Conservation (phyloP, 2,329 filamentous ascomycete genomes). For the Tetracladium maxilliforme region DNA sequence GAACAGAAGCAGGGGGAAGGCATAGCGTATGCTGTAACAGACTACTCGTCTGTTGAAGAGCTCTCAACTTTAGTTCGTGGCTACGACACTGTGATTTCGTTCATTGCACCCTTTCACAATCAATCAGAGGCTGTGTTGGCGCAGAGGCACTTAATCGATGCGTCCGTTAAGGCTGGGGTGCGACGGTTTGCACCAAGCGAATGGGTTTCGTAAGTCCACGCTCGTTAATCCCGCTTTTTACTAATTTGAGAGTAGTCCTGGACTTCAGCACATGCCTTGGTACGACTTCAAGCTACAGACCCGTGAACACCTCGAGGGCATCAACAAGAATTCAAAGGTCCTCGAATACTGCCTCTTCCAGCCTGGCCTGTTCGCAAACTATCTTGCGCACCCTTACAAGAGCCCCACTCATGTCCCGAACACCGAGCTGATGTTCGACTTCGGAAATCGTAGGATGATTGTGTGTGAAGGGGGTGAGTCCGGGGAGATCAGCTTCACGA, state of each 20-base stretch:
- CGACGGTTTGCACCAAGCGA: conserved; percentile 20
- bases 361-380: conserved; percentile 30
- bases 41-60: too few species aligned
- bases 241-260: not conserved
- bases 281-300: conserved; percentile 34
- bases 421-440: conserved; percentile 17
- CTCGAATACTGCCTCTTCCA: conserved; percentile 35
- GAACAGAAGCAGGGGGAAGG: too few species aligned
- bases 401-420: conserved; percentile 20
- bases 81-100: too few species aligned
- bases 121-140: too few species aligned
- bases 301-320: conserved; percentile 29
- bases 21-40: too few species aligned
- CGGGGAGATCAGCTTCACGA: conserved; percentile 14
- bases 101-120: conserved; percentile 5
- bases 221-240: too few species aligned
- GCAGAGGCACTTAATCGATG: conserved; percentile 20
- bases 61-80: too few species aligned
- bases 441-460: conserved; percentile 18
- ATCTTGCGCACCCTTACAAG: conserved; percentile 27
- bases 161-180: conserved; percentile 16
- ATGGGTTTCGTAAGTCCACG: conserved; percentile 19
- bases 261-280: conserved; percentile 23
- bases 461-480: conserved; percentile 17
- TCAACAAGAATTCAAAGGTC: conserved; percentile 32